Base-by-base conservation (phyloP, 2,329 filamentous ascomycete species). In the Botrytis byssoidea region DNA sequence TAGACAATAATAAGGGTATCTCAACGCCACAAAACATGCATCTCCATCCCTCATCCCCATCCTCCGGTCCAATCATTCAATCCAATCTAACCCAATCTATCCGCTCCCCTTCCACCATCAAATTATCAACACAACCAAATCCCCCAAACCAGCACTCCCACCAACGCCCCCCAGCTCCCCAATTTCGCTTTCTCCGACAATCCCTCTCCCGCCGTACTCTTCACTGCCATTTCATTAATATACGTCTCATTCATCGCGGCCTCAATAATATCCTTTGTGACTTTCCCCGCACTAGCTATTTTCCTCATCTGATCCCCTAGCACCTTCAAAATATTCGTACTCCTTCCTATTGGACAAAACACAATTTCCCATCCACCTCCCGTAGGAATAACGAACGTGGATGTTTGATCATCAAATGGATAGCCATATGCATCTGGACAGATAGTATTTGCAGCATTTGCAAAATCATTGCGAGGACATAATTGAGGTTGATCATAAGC, bases 401-500 rank as follows among this genome's bases (percentile, higher is more conserved):
- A 88, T 44, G 84, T 83, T 75, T 85, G 83, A 78, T 90, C 88
- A 77, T 89, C 87, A 81, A 88, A 89, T 69, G 92, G 90, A 81
- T 88, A 97, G 79, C 91, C 93, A 83, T 96, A 97, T 4, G 93
- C 93, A 82, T 97, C 93, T 0, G 93, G 93, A 80, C 93, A 97
- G 20, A 95, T 87, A 5, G 83, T 83, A 84, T 97, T 96, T 71
- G 92, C 92, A 18, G 85, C 85, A 74, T 85, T 88, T 77, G 90
- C 90, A 83, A 95, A 96, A 59, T 88, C 83, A 69, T 90, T 90
- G 4, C 91, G 90, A 74, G 86, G 84, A 83, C 93, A 96, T 67
- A 85, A 85, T 37, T 86, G 84, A 3, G 91, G 87, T 57, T 87
- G 86, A 79, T 91, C 85, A 82, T 91, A 92, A 20, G 87, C 82